Base-by-base conservation (phyloP, 495 filamentous ascomycete species). In the Amphirosellinia nigrospora region DNA sequence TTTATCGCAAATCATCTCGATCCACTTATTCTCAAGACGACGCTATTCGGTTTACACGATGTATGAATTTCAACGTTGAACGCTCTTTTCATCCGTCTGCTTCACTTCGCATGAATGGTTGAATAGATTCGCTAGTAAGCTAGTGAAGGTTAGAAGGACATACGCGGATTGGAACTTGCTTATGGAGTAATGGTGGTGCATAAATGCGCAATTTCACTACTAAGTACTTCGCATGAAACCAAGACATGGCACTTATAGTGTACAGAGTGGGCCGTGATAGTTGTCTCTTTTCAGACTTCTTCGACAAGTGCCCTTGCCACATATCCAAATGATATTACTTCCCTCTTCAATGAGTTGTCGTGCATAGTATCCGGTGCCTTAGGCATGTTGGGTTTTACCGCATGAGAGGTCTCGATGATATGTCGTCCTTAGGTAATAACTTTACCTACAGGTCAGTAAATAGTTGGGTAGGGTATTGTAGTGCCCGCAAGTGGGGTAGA, bases 1-100 rank as follows among this genome's bases (percentile, higher is more conserved):
- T 70, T 60, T 58, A 60, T 53, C 56, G 34, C 43, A 43, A 60
- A 59, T 68, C 55, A 68, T 60, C 55, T 50, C 55, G 9, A 28
- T 39, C 36, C 11, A 58, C 16, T 58, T 21, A 13, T 21, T n/a
- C 30, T n/a, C 34, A 58, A 58, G 50, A 36, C 32, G n/a, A n/a
- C 32, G 2, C 7, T 36, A 16, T 58, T 58, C 53, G 4, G 19
- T 36, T 10, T 58, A 58, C 16, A 19, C 28, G 34, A 21, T 8
- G 7, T 58, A 21, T 8, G 7, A 53, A 53, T 16, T 53, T 15
- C 26, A 11, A 7, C 26, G 26, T 53, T 16, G 50, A 53, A 53
- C 26, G n/a, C 34, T 36, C 3, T 36, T 6, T 13, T 28, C 30
- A 30, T n/a, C 26, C 38, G 13, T 45, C 26, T 43, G 7, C 26